These are phyloP conservation scores for Anethum foeniculum DNA, from an alignment of 140 eudicot species.

Conservation along the genomic window DNA sequence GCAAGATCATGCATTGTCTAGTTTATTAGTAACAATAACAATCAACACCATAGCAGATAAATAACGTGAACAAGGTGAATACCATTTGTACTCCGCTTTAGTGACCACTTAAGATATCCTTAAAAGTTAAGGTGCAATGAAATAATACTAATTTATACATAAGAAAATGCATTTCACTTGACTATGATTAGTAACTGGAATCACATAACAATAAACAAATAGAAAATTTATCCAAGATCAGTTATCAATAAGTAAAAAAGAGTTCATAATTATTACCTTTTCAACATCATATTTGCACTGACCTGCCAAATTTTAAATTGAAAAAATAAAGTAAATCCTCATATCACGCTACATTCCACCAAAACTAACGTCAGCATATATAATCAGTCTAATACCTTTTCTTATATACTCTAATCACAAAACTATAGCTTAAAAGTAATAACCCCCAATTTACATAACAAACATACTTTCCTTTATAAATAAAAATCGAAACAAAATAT, in stretches of 20 bases:
- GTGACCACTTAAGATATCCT: background rate
- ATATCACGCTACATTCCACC: background rate
- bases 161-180: background rate
- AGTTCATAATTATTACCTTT: conserved; percentile 39
- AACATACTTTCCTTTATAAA: background rate
- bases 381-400: background rate
- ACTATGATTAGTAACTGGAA: background rate
- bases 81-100: background rate
- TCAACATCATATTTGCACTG: conserved; percentile 69
- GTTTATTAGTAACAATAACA: background rate
- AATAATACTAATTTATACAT: too few species aligned
- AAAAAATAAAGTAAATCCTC: background rate
- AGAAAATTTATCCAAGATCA: background rate
- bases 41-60: background rate
- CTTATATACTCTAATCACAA: background rate
- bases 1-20: background rate
- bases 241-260: background rate
- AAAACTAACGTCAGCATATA: background rate
- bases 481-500: background rate
- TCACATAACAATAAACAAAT: background rate
- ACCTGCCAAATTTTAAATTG: conserved; percentile 47
- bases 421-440: background rate
- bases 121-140: background rate
- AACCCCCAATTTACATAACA: background rate
- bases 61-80: background rate